Percentiles rank a stretch among this genome's conserved stretches.
Evolutionary conservation across 805 yeast genomes (phyloP).

Genomic region (Pichia exigua): DNA sequence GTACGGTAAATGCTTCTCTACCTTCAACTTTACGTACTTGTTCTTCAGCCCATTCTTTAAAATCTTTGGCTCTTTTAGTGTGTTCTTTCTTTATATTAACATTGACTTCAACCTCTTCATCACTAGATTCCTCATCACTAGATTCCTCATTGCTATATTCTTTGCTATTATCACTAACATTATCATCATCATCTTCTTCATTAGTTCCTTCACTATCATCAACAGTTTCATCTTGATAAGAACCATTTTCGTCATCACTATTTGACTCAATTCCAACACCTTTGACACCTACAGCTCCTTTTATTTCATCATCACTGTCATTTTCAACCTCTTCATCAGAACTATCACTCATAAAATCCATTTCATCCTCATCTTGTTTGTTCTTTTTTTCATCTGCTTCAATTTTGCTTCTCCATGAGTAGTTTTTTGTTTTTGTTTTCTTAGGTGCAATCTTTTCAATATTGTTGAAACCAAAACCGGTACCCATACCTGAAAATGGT

Average conservation of each 20-base stretch:
- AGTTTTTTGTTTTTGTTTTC: constrained; percentile 40
- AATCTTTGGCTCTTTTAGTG: constrained; percentile 47
- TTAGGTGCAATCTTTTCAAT: constrained; percentile 35
- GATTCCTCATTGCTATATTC: constrained; percentile 29
- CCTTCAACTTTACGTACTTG: constrained; percentile 62
- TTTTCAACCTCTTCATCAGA: constrained; percentile 22
- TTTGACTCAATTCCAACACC: too few species aligned
- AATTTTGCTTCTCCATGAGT: constrained; percentile 65
- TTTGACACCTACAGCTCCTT: constrained; percentile 4
- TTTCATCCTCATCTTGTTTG: constrained; percentile 46
- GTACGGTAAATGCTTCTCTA: constrained; percentile 40
- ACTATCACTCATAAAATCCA: constrained; percentile 41
- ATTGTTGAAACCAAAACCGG: constrained; percentile 63
- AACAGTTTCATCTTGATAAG: constrained; percentile 24
- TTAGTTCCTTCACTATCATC: constrained; percentile 29
- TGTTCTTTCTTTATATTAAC: constrained; percentile 35
- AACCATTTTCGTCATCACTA: constrained; percentile 16
- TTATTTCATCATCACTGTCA: constrained; percentile 16
- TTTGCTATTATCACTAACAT: constrained; percentile 27
- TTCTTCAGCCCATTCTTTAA: constrained; percentile 83
- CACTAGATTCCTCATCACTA: constrained; percentile 26
- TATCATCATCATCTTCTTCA: constrained; percentile 26
- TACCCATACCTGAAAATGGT: constrained; percentile 41
- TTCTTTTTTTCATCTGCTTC: constrained; percentile 39
- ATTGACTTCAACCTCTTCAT: constrained; percentile 25